A percentile compares a stretch with the other conserved stretches of the same genome.
Evolutionary conservation across 176 grass and related monocot species (phyloP).

Genomic region (Cocos nucifera): DNA sequence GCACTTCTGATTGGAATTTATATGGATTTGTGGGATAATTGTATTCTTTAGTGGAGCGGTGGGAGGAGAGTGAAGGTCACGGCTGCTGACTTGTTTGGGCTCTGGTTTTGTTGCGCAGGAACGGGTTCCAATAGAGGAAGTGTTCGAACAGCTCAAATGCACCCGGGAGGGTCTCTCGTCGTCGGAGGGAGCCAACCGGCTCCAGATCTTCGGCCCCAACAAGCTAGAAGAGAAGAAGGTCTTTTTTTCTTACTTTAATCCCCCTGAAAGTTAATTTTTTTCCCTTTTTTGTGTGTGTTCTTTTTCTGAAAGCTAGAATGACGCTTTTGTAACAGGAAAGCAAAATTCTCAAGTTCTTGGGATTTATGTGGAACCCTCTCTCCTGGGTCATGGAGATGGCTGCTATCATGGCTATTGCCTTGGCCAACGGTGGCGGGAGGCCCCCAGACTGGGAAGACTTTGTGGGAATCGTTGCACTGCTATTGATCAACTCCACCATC

Average conservation of each 20-base stretch:
- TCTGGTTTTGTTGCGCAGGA: conserved; percentile 33
- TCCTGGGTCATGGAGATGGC: conserved; percentile 99
- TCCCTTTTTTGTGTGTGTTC: neutral
- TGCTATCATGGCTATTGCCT: conserved; percentile 94
- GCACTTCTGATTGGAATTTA: too few species aligned
- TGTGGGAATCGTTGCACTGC: conserved; percentile 72
- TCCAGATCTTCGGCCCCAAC: conserved; percentile 85
- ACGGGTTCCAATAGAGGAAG: conserved; percentile 88
- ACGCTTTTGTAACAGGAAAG: conserved; percentile 42
- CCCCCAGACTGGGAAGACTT: conserved; percentile 96
- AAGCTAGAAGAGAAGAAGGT: conserved; percentile 99
- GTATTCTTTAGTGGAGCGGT: too few species aligned
- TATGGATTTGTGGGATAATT: too few species aligned
- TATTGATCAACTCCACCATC: conserved; percentile 97
- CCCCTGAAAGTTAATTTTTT: neutral
- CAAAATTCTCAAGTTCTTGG: conserved; percentile 83
- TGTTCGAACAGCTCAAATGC: conserved; percentile 98
- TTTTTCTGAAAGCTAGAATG: neutral
- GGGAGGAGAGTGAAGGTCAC: neutral
- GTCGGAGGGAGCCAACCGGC: conserved; percentile 50
- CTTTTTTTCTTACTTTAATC: neutral
- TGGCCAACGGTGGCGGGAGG: conserved; percentile 76
- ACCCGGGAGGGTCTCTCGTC: conserved; percentile 63
- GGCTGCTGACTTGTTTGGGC: neutral
- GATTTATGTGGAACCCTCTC: conserved; percentile 99